phyloP scores from a whole-genome alignment of 2,329 filamentous ascomycete genomes.

The Ophiostoma piceae region DNA sequence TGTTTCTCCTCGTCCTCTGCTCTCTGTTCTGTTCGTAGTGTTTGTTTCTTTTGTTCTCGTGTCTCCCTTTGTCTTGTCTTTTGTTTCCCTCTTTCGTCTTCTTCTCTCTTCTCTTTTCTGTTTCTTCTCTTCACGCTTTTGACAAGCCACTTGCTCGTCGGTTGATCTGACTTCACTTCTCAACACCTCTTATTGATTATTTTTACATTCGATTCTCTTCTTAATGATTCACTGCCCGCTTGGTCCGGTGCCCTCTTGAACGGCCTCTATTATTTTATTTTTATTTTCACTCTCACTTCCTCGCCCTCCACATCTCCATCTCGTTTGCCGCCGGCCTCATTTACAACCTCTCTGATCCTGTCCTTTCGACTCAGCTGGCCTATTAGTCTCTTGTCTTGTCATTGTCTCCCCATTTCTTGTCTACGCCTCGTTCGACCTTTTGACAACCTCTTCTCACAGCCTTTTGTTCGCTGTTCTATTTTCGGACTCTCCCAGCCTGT shows the following conservation, averaged over 20 bases:
- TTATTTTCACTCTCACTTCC: background rate
- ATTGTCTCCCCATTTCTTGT: background rate
- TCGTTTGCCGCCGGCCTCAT: constrained; percentile 9
- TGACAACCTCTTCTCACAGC: background rate
- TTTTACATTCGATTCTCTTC: background rate
- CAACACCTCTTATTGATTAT: background rate
- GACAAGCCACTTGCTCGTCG: constrained; percentile 8
- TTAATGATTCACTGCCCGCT: constrained; percentile 13
- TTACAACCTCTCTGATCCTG: background rate
- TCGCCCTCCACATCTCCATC: background rate
- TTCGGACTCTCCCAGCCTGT: background rate
- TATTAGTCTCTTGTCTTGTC: background rate
- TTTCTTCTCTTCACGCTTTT: constrained; percentile 3
- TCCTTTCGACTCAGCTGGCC: background rate
- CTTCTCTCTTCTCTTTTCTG: background rate
- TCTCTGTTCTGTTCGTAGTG: background rate
- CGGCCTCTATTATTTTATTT: background rate
- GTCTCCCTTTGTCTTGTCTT: background rate
- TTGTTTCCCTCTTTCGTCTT: background rate
- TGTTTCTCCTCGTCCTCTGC: background rate
- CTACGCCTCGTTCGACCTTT: background rate
- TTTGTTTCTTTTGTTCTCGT: constrained; percentile 7
- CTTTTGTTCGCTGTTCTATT: constrained; percentile 9
- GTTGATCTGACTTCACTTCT: constrained; percentile 1
- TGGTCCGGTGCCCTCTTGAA: constrained; percentile 1